Base-by-base conservation (phyloP, 306 rosid genomes). In the Cucurbita argyrosperma region DNA sequence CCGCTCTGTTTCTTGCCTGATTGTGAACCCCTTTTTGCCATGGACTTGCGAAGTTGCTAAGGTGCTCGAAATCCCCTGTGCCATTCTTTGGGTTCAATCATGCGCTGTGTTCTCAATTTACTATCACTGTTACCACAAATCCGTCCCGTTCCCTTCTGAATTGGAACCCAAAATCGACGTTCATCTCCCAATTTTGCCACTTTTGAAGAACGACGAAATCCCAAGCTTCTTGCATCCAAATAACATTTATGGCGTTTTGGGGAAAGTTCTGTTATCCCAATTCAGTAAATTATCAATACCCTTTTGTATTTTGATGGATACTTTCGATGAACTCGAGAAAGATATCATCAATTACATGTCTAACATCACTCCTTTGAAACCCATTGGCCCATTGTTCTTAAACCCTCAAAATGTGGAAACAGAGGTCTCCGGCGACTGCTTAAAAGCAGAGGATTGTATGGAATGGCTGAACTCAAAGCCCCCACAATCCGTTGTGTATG, bases 51-150 rank as follows among this genome's bases (percentile, higher is more conserved):
- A 86, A 14, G 76, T 83, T 2, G 84, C 82, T 14, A 58, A 46
- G 5, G 10, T 59, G 5, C 87, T 83, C 1, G 77, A 81, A 42
- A 62, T 88, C 58, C 82, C 90, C 81, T 78, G 71, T 18, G 87
- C 89, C 43, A 74, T 82, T 23, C 83, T 88, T 6, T 88, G 90
- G 94, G 80, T 88, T 4, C 90, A 86, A 53, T 88, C 94, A 1
- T 80, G 85, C 46, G 85, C 94, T 12, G 74, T 73, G 15, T 84
- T 88, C 13, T 54, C 84, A 1, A 38, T 54, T n/a, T 90, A 90
- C 19, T 88, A 86, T 47, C 83, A 83, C 26, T 80, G 76, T 52
- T 75, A 18, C 62, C 53, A 8, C 11, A 14, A 38, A 30, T 38
- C 74, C 12, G 76, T 78, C 26, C 55, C 74, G 38, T 80, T 80